These are phyloP conservation scores for Coniochaeta prunicola DNA, from an alignment of 2,329 filamentous ascomycete species.

Conservation along the genomic window DNA sequence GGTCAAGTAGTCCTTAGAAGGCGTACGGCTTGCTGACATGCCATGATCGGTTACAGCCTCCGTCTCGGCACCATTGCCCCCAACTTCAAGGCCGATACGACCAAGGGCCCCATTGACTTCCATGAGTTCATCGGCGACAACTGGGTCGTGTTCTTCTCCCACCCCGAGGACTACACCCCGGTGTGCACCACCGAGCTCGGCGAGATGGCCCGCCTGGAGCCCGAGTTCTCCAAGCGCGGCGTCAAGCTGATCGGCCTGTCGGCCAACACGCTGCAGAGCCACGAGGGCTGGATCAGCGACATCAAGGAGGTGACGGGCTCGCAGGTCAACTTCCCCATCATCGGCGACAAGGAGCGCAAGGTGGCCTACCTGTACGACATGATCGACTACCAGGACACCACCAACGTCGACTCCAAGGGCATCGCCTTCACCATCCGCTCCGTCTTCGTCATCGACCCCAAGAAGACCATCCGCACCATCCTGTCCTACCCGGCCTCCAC, in stretches of 20 bases:
- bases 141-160: constrained; percentile 79
- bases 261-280: constrained; percentile 77
- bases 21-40: not conserved
- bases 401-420: constrained; percentile 73
- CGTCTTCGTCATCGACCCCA: constrained; percentile 90
- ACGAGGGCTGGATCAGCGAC: constrained; percentile 87
- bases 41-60: constrained; percentile 33
- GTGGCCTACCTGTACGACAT: constrained; percentile 74
- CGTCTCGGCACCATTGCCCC: constrained; percentile 63
- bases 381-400: constrained; percentile 75
- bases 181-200: constrained; percentile 95
- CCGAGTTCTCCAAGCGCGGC: constrained; percentile 77
- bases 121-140: constrained; percentile 73
- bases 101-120: constrained; percentile 71
- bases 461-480: constrained; percentile 87
- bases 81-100: constrained; percentile 80
- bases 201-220: constrained; percentile 82
- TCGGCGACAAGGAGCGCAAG: constrained; percentile 71
- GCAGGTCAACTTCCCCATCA: constrained; percentile 69
- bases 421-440: constrained; percentile 91
- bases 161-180: constrained; percentile 86
- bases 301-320: constrained; percentile 71
- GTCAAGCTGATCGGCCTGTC: constrained; percentile 89
- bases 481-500: constrained; percentile 90
- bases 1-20: not conserved